Evolutionary conservation across 257 asterid species (phyloP), one percentile per base, ranked within the genome.

Genomic region (Agastache rugosa): DNA sequence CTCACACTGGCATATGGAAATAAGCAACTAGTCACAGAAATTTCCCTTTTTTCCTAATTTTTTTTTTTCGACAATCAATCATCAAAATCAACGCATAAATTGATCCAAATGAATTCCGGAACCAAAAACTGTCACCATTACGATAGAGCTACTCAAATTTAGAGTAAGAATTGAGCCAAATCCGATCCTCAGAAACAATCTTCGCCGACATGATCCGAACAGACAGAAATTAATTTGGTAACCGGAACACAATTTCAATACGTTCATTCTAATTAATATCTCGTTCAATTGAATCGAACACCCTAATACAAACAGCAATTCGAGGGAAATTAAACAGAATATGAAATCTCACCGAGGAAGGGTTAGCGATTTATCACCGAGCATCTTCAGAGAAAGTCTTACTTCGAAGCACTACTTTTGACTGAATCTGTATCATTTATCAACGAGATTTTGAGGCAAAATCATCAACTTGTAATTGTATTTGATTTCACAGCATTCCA

Each of bases 291-390:
- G n/a, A 44, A 35, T 11, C 17, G 19, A 50, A 67, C 67, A 29
- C 80, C 60, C 56, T 63, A 79, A 77, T 68, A 42, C 8, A 35
- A 29, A 78, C 20, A 74, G 11, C 11, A 59, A 65, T 75, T 34
- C 48, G 50, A 47, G 9, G 31, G 20, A 68, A 47, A 69, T 39
- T 35, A 77, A 69, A 37, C 35, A 39, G 69, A 63, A 72, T 15
- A 17, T 51, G 82, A 81, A 74, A 67, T 53, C 82, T 82, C 70
- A 93, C 98, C 97, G 88, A 78, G 79, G 82, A 23, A 96, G 98
- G 85, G 87, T 82, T 83, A 82, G 88, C 70, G 84, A 81, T 71
- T 84, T 82, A 82, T 85, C 89, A 60, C 84, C 89, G 53, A 88
- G 75, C 98, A 93, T 89, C 79, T 78, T 78, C 65, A 61, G 70